phyloP scores from a whole-genome alignment of 2,329 filamentous ascomycete genomes.

The Colletotrichum sp. region DNA sequence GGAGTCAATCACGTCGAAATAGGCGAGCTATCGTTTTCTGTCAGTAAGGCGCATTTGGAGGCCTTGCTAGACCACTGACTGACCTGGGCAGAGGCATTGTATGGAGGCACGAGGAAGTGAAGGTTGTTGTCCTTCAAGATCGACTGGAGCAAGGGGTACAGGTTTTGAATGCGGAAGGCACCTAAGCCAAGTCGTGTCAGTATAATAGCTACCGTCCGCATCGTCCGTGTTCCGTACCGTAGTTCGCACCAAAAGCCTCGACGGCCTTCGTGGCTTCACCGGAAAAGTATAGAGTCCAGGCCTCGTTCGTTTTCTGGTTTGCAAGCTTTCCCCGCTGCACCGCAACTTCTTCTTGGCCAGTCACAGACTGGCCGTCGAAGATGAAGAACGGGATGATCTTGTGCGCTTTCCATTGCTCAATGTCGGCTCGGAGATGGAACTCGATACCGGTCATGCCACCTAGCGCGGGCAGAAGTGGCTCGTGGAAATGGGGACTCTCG shows the following conservation, averaged over 20 bases:
- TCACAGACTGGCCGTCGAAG: constrained; percentile 86
- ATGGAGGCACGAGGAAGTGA: constrained; percentile 83
- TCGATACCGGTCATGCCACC: constrained; percentile 86
- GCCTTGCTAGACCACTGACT: constrained; percentile 25
- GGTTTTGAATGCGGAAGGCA: constrained; percentile 71
- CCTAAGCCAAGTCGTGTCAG: constrained; percentile 50
- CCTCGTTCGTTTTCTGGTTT: constrained; percentile 74
- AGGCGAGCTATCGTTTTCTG: constrained; percentile 67
- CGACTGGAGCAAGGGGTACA: constrained; percentile 79
- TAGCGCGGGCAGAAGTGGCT: constrained; percentile 88
- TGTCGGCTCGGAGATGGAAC: constrained; percentile 75
- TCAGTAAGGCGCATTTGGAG: constrained; percentile 29
- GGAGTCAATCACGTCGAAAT: constrained; percentile 72
- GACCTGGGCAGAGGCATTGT: constrained; percentile 87
- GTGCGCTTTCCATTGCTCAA: constrained; percentile 73
- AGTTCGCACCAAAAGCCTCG: constrained; percentile 78
- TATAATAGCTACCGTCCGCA: background rate
- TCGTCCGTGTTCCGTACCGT: constrained; percentile 57
- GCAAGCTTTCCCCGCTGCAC: constrained; percentile 69
- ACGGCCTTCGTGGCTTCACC: constrained; percentile 83
- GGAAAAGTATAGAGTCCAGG: constrained; percentile 87
- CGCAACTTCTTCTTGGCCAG: constrained; percentile 74
- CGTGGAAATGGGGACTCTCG: constrained; percentile 71
- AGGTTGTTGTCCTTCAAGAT: constrained; percentile 73
- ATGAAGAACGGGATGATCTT: constrained; percentile 85